phyloP scores from a whole-genome alignment of 228 moss, liverwort and hornwort genomes.

The Sphagnum fallax region DNA sequence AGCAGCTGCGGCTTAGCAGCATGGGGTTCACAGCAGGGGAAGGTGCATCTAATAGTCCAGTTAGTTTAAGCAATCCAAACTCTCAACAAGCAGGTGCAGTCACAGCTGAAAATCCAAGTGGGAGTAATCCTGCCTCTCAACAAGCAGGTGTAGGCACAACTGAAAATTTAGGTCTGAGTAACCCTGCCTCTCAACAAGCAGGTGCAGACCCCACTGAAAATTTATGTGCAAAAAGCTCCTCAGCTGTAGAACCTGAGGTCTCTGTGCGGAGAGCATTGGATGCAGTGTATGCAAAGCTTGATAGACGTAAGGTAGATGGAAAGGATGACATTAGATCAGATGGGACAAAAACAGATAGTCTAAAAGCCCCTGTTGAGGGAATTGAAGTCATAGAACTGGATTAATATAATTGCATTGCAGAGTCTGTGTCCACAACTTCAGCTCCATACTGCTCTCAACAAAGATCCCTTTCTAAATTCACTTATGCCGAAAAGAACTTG shows the following conservation, averaged over 20 bases:
- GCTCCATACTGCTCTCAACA: no score
- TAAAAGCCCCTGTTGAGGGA: conserved; percentile 18
- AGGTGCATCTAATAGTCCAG: conserved; percentile 14
- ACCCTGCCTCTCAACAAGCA: neutral
- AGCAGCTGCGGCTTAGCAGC: conserved; percentile 49
- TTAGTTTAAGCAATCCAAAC: conserved; percentile 8
- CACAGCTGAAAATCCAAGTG: neutral
- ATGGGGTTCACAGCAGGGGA: conserved; percentile 20
- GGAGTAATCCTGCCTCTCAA: conserved; percentile 3
- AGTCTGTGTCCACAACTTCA: no score
- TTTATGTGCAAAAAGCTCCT: conserved; percentile 27
- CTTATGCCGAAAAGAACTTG: no score
- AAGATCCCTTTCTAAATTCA: no score
- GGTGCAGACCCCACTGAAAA: conserved; percentile 15
- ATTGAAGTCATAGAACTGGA: conserved; percentile 45
- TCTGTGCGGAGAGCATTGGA: conserved; percentile 76
- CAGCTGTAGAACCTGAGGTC: conserved; percentile 27
- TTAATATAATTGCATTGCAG: conserved; percentile 5
- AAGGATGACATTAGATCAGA: conserved; percentile 26
- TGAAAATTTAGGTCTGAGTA: conserved; percentile 22
- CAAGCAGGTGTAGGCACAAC: conserved; percentile 9
- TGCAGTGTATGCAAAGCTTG: conserved; percentile 42
- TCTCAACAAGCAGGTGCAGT: neutral
- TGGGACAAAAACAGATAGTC: conserved; percentile 11
- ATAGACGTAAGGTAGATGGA: conserved; percentile 19